Base-by-base conservation (phyloP, 208 protist genomes). In the Leishmania braziliensis region DNA sequence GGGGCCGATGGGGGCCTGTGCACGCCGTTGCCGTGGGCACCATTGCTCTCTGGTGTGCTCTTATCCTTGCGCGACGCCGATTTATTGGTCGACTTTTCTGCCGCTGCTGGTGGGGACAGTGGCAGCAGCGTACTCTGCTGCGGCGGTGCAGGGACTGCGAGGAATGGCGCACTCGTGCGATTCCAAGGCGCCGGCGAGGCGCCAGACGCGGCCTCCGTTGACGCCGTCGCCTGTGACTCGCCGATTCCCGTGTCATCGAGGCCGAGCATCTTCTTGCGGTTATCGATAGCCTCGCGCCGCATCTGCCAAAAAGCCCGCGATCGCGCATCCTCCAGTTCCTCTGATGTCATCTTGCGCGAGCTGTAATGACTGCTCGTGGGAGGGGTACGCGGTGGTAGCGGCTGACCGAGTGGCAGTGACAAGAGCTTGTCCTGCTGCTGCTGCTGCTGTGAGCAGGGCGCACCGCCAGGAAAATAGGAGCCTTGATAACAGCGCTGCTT, bases 251-350 rank as follows among this genome's bases (percentile, higher is more conserved):
- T 62, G 20, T 9, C 74, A 77, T 89, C 87, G 20, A 89, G 68
- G n/a, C 85, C 93, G 65, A 95, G 79, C 68, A 92, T 87, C 62
- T 91, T 89, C n/a, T 82, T 80, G 73, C 90, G 93, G 86, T 98
- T 98, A 75, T 94, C 83, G 66, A 95, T 89, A 2, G 93, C 92
- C 79, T 95, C 93, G 20, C 88, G 86, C 5, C 94, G 89, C 93
- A 98, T 97, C 83, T 98, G 89, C 96, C 94, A 98, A 79, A 92
- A 98, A 8, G 93, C 92, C 54, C 92, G 82, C 33, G 89, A 82
- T 39, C 93, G 85, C 39, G 93, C 93, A 63, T 92, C 91, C 63
- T 94, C 90, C 20, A 89, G 79, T 65, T 96, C 89, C 74, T 88
- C 85, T 36, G 82, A 50, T 16, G 87, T 86, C 84, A 92, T 92